Conservation (phyloP, 148 eudicot species). For the Polygonum aviculare region DNA sequence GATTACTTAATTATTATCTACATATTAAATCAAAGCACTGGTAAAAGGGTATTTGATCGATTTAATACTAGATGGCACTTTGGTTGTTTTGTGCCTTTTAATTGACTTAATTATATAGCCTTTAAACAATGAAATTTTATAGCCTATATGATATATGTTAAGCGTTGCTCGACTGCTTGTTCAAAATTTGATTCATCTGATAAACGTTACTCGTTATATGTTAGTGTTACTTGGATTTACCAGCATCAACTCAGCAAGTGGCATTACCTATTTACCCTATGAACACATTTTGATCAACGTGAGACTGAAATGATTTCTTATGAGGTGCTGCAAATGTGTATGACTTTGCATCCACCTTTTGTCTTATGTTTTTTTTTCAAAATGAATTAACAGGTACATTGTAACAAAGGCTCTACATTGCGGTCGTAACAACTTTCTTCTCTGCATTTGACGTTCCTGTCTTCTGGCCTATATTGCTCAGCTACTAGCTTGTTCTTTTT, state of each 20-base stretch:
- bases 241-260: not conserved
- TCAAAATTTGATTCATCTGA: not conserved
- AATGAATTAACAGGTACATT: constrained; percentile 38
- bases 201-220: too few relatives aligned
- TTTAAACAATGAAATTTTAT: too few relatives aligned
- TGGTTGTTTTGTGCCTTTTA: too few relatives aligned
- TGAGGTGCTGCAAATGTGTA: not conserved
- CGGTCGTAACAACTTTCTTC: constrained; percentile 51
- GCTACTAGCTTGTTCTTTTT: constrained; percentile 63
- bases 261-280: not conserved
- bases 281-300: too few relatives aligned
- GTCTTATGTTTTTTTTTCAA: not conserved
- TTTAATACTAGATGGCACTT: too few relatives aligned
- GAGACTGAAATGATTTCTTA: not conserved
- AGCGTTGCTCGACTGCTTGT: not conserved
- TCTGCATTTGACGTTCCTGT: constrained; percentile 60
- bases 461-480: constrained; percentile 60
- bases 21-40: too few relatives aligned
- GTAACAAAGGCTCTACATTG: constrained; percentile 58
- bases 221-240: too few relatives aligned
- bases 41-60: too few relatives aligned
- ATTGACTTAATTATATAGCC: too few relatives aligned
- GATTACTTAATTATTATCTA: too few relatives aligned
- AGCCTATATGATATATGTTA: too few relatives aligned
- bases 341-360: not conserved